phyloP scores from a whole-genome alignment of 305 asterid genomes.

The Caryopteris hybrid region DNA sequence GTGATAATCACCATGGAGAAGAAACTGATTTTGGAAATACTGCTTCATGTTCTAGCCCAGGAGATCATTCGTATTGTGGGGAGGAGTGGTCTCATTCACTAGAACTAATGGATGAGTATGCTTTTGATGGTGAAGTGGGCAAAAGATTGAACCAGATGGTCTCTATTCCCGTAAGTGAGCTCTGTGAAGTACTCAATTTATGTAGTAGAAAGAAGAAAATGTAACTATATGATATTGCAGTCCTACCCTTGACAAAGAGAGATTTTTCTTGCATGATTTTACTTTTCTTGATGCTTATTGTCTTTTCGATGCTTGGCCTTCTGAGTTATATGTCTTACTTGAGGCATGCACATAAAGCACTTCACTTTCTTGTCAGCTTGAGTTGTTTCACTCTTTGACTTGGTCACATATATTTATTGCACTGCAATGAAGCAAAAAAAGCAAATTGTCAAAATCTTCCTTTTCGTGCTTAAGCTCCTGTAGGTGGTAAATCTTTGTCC shows the following conservation, averaged over 20 bases:
- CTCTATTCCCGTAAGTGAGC: slow-evolving; percentile 73
- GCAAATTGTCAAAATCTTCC: neutral
- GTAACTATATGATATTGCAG: neutral
- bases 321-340: neutral
- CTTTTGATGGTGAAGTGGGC: slow-evolving; percentile 82
- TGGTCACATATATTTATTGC: neutral
- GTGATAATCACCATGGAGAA: slow-evolving; percentile 43
- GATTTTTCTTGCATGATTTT: neutral
- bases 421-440: neutral
- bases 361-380: neutral
- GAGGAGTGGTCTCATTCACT: slow-evolving; percentile 62
- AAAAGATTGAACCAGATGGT: slow-evolving; percentile 91
- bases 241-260: neutral
- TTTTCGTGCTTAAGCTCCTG: neutral
- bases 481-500: neutral
- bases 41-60: slow-evolving; percentile 68
- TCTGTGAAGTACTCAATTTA: neutral
- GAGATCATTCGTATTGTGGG: slow-evolving; percentile 43
- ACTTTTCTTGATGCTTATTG: neutral
- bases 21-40: slow-evolving; percentile 45
- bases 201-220: neutral
- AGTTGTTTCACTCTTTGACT: neutral
- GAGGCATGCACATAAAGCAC: neutral
- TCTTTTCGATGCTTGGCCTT: neutral
- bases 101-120: slow-evolving; percentile 62